Conservation (phyloP, 805 yeast species). For the Kodamaea kaohsiungensis region DNA sequence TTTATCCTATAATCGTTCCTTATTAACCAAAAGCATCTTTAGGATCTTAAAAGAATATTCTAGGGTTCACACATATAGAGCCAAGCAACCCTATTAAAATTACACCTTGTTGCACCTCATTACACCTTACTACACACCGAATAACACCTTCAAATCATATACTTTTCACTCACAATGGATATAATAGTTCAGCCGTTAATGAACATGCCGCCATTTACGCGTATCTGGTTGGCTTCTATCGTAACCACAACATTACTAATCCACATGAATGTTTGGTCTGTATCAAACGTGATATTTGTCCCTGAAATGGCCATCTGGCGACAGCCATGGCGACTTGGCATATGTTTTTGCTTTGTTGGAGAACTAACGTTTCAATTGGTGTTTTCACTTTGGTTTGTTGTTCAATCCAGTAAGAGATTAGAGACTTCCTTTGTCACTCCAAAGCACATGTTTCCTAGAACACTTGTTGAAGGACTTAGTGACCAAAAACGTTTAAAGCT, state of each 20-base stretch:
- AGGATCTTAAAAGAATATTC: neutral
- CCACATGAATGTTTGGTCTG: constrained; percentile 20
- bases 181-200: constrained; percentile 14
- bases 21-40: neutral
- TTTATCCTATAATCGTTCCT: neutral
- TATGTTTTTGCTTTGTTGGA: constrained; percentile 32
- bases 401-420: neutral
- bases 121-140: too few relatives aligned
- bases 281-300: constrained; percentile 21
- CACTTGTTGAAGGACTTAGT: neutral
- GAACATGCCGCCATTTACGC: constrained; percentile 23
- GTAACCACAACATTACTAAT: constrained; percentile 21
- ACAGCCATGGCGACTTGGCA: constrained; percentile 41
- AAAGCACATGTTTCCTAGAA: constrained; percentile 10
- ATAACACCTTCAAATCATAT: too few relatives aligned
- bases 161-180: constrained; percentile 16
- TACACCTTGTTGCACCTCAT: too few relatives aligned
- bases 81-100: too few relatives aligned
- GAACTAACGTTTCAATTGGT: neutral
- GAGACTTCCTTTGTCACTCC: constrained; percentile 6
- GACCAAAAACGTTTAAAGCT: neutral
- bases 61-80: neutral
- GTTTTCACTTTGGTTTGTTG: neutral
- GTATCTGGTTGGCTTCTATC: constrained; percentile 30
- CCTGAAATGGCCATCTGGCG: constrained; percentile 27